Base-by-base conservation (phyloP, 2,329 filamentous ascomycete species). In the Akanthomyces lecanii region DNA sequence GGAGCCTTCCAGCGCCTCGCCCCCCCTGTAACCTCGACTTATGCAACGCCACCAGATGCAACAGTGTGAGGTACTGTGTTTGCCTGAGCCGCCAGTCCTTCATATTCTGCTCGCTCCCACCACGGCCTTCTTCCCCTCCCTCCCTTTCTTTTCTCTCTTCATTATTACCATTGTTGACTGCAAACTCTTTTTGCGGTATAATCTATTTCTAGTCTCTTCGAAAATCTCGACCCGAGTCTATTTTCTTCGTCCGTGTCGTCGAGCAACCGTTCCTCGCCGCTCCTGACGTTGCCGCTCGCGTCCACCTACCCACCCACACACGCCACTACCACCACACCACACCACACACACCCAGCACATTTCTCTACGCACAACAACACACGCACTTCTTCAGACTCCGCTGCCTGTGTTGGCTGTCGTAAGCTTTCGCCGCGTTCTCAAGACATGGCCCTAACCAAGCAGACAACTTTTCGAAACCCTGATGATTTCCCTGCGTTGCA, bases 401-500 rank as follows among this genome's bases (percentile, higher is more conserved):
- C 73, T 76, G 73, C 67, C 68, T 73, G 76, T 77, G 75, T 74
- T 71, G 69, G 72, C 70, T 67, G 77, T 77, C 77, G 77, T 81
- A 79, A 80, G 76, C 71, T 71, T 71, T 72, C 70, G 70, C 69
- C 72, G 74, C 73, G 70, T 72, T 66, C 63, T 72, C 69, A 76
- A 75, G 74, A 75, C 72, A 85, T 85, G 82, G 73, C 77, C 76
- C 78, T 82, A 75, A 80, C 79, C 65, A 78, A 73, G 68, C 78
- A 79, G 75, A 77, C 74, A 76, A 76, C 75, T 66, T 77, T 76
- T 73, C 83, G 82, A 78, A 82, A 89, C 76, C 82, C 86, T 68
- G 84, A 92, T 77, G 86, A 86, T 70, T 97, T 97, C 71, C 93
- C 92, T 4, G 86, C 89, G 8, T 77, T 86, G 28, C 93, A 97